Conservation (phyloP, 306 rosid species). For the cucumber (Cucumis sativus) region DNA sequence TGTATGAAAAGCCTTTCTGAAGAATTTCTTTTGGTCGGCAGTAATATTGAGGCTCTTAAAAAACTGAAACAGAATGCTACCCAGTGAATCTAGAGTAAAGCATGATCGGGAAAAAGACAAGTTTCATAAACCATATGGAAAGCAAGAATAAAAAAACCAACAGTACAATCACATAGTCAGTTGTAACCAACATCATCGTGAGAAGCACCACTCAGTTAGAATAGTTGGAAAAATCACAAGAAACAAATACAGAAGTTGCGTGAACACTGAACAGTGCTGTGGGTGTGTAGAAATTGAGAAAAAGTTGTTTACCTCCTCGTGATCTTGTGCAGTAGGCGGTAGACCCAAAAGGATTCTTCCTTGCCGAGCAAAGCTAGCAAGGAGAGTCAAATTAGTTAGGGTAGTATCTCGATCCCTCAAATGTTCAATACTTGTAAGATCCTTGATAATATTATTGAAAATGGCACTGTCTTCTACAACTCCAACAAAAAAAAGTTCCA, state of each 20-base stretch:
- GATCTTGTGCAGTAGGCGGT: slow-evolving; percentile 62
- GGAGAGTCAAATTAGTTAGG: slow-evolving; percentile 93
- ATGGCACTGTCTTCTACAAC: slow-evolving; percentile 73
- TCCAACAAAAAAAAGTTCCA: slow-evolving; percentile 93
- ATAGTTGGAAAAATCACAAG: neutral
- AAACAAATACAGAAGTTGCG: neutral
- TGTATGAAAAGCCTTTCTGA: slow-evolving; percentile 68
- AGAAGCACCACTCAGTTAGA: neutral
- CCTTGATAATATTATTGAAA: slow-evolving; percentile 75
- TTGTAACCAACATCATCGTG: neutral
- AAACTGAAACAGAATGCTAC: slow-evolving; percentile 54
- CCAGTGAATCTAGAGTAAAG: slow-evolving; percentile 16
- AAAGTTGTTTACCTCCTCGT: slow-evolving; percentile 55
- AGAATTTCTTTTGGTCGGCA: slow-evolving; percentile 74
- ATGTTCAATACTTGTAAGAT: slow-evolving; percentile 74
- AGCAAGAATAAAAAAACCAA: neutral
- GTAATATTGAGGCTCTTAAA: slow-evolving; percentile 79
- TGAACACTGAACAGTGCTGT: neutral
- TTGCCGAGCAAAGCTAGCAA: slow-evolving; percentile 97
- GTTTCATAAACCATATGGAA: neutral
- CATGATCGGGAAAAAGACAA: slow-evolving; percentile 6
- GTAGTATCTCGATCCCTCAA: slow-evolving; percentile 88
- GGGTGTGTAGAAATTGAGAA: neutral
- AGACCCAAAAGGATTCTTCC: slow-evolving; percentile 87
- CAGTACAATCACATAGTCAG: neutral